Conservation (phyloP, 495 filamentous ascomycete genomes). For the Penicillium atrosanguineum region DNA sequence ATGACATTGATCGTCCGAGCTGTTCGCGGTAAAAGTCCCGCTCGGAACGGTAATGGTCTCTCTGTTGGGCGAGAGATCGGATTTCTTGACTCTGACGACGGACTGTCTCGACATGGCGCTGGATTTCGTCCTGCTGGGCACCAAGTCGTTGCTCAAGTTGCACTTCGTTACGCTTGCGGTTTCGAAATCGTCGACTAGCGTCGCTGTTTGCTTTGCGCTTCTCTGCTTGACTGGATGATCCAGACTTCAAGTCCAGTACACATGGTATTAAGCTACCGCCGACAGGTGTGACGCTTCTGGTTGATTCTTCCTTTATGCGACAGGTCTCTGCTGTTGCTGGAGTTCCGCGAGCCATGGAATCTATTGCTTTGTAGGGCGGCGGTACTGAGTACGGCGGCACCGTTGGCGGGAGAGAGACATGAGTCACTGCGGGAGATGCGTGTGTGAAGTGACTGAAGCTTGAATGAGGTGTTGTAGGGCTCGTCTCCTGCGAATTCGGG, state of each 20-base stretch:
- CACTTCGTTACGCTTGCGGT: constrained; percentile 85
- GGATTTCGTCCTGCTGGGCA: constrained; percentile 58
- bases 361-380: constrained; percentile 28
- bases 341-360: constrained; percentile 27
- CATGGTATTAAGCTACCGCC: constrained; percentile 57
- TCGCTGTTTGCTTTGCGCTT: constrained; percentile 92
- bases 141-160: constrained; percentile 60
- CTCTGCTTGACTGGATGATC: constrained; percentile 82
- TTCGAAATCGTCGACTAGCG: constrained; percentile 85
- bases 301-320: constrained; percentile 33
- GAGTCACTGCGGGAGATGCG: constrained; percentile 40
- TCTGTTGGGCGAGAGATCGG: constrained; percentile 51
- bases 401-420: constrained; percentile 19
- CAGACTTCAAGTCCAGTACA: constrained; percentile 67
- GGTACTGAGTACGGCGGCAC: constrained; percentile 10
- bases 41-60: constrained; percentile 56
- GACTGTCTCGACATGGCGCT: constrained; percentile 52
- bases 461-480: constrained; percentile 53
- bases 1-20: constrained; percentile 49
- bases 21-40: constrained; percentile 68
- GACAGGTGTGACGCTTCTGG: constrained; percentile 27
- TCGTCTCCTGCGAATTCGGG: constrained; percentile 51
- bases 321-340: constrained; percentile 27
- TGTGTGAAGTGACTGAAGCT: constrained; percentile 49
- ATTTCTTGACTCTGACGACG: constrained; percentile 59